Evolutionary conservation across 805 yeast species (phyloP).

Genomic region (Blastobotrys chiropterorum): DNA sequence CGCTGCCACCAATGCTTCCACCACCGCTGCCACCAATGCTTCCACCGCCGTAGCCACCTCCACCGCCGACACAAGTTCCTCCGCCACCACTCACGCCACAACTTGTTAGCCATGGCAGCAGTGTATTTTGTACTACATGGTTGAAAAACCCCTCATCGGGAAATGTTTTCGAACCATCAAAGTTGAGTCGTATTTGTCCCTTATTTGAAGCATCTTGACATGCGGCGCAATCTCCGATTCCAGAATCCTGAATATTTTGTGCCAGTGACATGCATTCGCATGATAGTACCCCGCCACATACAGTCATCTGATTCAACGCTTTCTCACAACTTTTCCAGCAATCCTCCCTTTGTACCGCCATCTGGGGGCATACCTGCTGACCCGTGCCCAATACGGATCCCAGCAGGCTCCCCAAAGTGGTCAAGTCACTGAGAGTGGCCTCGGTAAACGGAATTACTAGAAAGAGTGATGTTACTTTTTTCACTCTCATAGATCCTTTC

Average conservation of each 20-base stretch:
- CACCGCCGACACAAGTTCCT: not conserved
- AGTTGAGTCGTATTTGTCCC: constrained; percentile 10
- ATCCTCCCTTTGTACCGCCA: constrained; percentile 4
- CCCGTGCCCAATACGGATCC: not conserved
- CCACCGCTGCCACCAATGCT: not conserved
- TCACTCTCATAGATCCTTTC: not conserved
- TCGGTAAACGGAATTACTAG: not conserved
- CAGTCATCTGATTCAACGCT: constrained; percentile 7
- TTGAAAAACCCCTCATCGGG: constrained; percentile 11
- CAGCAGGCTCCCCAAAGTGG: not conserved
- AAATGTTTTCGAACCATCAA: constrained; percentile 11
- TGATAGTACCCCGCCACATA: constrained; percentile 12
- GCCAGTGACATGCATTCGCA: constrained; percentile 13
- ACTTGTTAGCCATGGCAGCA: constrained; percentile 15
- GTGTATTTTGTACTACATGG: constrained; percentile 17
- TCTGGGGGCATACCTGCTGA: not conserved
- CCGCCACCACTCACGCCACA: constrained; percentile 8
- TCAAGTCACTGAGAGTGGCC: not conserved
- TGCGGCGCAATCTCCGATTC: constrained; percentile 14
- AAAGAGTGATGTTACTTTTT: not conserved
- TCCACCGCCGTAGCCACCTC: not conserved
- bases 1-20: not conserved
- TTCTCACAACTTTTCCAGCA: constrained; percentile 18
- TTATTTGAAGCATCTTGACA: constrained; percentile 15
- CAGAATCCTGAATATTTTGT: constrained; percentile 5